These are phyloP conservation scores for Fusarium verticillioides DNA, from an alignment of 2,329 filamentous ascomycete genomes.

Conservation along the genomic window DNA sequence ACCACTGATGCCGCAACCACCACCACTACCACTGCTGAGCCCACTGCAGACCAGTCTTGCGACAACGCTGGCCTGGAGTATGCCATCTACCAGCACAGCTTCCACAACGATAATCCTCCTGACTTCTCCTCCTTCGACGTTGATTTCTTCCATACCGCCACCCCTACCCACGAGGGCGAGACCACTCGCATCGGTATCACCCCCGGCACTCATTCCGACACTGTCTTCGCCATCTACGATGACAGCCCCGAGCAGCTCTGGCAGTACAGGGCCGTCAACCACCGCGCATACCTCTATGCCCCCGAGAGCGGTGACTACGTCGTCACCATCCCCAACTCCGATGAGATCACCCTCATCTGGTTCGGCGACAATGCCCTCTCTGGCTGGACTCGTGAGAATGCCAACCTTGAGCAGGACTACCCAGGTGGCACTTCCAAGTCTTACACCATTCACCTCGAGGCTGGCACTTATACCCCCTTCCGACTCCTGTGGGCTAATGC, in stretches of 20 bases:
- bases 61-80: conserved; percentile 4
- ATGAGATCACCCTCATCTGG: conserved; percentile 17
- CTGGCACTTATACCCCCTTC: conserved; percentile 16
- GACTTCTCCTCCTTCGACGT: conserved; percentile 1
- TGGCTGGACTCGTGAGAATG: not conserved
- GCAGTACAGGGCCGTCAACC: conserved; percentile 18
- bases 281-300: conserved; percentile 1
- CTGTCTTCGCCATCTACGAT: conserved; percentile 2
- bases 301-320: not conserved
- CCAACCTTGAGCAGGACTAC: conserved; percentile 16
- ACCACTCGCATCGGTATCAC: conserved; percentile 7
- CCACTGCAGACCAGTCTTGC: conserved; percentile 12
- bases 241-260: not conserved
- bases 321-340: conserved; percentile 13
- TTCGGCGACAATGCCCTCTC: not conserved
- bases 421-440: conserved; percentile 2
- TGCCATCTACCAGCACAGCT: not conserved
- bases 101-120: conserved; percentile 5
- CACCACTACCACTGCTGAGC: not conserved
- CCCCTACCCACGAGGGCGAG: not conserved
- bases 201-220: not conserved
- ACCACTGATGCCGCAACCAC: not conserved
- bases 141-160: not conserved
- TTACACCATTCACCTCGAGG: not conserved
- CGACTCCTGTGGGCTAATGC: conserved; percentile 17